Percentiles rank a stretch among this genome's conserved stretches.
phyloP scores from a whole-genome alignment of 2,329 filamentous ascomycete genomes.

The Hymenoscyphus occultus region DNA sequence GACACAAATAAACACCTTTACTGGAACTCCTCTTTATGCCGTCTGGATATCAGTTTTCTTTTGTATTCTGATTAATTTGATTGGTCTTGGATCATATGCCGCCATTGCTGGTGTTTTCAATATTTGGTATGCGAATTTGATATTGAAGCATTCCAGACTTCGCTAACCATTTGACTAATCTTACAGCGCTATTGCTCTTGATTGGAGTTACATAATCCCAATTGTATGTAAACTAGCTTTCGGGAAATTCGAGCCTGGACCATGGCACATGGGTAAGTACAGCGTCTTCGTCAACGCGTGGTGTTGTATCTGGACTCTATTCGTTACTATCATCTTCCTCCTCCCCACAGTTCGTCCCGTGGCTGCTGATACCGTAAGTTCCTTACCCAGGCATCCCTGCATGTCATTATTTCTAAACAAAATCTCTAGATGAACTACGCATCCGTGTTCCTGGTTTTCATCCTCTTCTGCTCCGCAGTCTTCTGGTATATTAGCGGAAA shows the following conservation, averaged over 20 bases:
- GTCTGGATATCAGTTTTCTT: slow-evolving; percentile 55
- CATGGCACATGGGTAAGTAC: slow-evolving; percentile 49
- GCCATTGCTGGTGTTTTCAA: slow-evolving; percentile 54
- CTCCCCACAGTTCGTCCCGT: slow-evolving; percentile 49
- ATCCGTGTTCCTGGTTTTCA: slow-evolving; percentile 47
- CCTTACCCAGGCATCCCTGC: neutral
- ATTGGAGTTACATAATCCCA: slow-evolving; percentile 56
- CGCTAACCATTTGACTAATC: neutral
- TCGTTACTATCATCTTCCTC: slow-evolving; percentile 53
- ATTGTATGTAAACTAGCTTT: slow-evolving; percentile 50
- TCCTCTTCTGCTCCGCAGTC: slow-evolving; percentile 42
- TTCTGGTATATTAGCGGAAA: slow-evolving; percentile 48
- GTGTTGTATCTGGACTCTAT: slow-evolving; percentile 51
- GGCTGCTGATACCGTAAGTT: slow-evolving; percentile 43
- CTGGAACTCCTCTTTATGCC: slow-evolving; percentile 58
- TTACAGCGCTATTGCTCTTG: slow-evolving; percentile 48
- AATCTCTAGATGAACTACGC: slow-evolving; percentile 52
- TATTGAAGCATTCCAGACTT: neutral
- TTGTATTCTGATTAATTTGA: slow-evolving; percentile 57
- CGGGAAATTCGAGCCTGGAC: slow-evolving; percentile 48
- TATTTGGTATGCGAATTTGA: slow-evolving; percentile 35
- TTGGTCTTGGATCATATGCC: slow-evolving; percentile 54
- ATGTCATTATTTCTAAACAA: slow-evolving; percentile 9
- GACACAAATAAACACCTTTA: slow-evolving; percentile 48
- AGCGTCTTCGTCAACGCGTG: slow-evolving; percentile 45